Evolutionary conservation across 257 asterid genomes (phyloP), one percentile per base, ranked within the genome.

Genomic region (Solanum chilense): DNA sequence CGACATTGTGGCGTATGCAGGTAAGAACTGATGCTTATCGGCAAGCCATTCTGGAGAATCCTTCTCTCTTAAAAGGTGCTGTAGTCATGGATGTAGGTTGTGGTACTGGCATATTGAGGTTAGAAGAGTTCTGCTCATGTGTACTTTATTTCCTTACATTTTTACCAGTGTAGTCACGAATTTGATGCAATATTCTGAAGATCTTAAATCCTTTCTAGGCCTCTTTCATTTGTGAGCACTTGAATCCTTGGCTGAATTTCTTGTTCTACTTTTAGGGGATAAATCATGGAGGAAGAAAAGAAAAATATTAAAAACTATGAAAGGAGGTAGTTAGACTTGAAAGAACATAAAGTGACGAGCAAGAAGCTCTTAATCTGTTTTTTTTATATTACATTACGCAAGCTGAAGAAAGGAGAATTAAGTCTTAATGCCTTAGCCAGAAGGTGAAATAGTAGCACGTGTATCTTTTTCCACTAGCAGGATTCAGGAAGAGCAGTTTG

Each of bases 71-170:
- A 29, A 90, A 85, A 83, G 93, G 91, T 71, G 94, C 98, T 73
- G 95, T 91, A 62, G 98, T 95, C 49, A 94, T 97, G 99, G 99
- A 97, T 89, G 95, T 97, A 11, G 99, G 99, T 75, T 97, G 99
- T 87, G 99, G 99, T 74, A 97, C 99, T 86, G 99, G 99, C 91
- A 97, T 97, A 87, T 90, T 97, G 80, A 96, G 99, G 99, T 95
- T 87, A 18, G 92, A 71, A 27, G 49, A 58, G 69, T 64, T 80
- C 29, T 74, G 25, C 69, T 47, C 69, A 18, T 29, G 10, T 81
- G 49, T 80, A 31, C 85, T 27, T 49, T 29, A 81, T 81, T 42
- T 5, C 41, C 47, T 78, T 81, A 49, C 85, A 16, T 27, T 81
- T 47, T 49, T 29, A 47, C 69, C 42, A 18, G 27, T 18, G 66